Percentiles rank a stretch among this genome's conserved stretches.
phyloP scores from a whole-genome alignment of 2,329 filamentous ascomycete genomes.

The Pseudopyricularia cyperi region DNA sequence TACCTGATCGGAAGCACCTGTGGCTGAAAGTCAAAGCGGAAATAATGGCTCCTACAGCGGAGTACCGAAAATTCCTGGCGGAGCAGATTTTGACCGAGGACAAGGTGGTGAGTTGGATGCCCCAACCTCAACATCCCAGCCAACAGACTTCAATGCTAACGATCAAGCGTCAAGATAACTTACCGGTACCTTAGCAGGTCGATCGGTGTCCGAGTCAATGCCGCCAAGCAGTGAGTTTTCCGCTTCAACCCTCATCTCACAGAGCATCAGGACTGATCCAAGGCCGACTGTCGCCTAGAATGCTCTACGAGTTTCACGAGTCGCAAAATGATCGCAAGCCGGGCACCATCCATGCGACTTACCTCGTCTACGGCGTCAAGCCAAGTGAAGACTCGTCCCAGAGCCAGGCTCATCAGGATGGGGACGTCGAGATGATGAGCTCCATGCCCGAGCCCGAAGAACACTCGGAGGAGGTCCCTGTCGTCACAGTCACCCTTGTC shows the following conservation, averaged over 20 bases:
- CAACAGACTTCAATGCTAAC: not conserved
- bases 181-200: conserved; percentile 77
- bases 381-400: conserved; percentile 18
- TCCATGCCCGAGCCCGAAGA: conserved; percentile 45
- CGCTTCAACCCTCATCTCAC: no score
- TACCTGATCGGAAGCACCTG: no score
- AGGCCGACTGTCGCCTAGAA: conserved; percentile 33
- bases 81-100: conserved; percentile 65
- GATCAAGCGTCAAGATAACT: conserved; percentile 49
- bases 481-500: conserved; percentile 51
- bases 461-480: conserved; percentile 35
- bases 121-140: conserved; percentile 1
- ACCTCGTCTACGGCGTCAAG: conserved; percentile 65
- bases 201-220: conserved; percentile 71
- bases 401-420: conserved; percentile 27
- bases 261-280: not conserved
- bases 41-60: conserved; percentile 10
- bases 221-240: conserved; percentile 66
- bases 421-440: conserved; percentile 58
- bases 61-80: conserved; percentile 61
- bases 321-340: conserved; percentile 64
- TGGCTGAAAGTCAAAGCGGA: not conserved
- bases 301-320: conserved; percentile 75
- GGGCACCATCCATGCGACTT: conserved; percentile 78
- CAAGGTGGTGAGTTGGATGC: conserved; percentile 42